Evolutionary conservation across 1,284 basidiomycete species (phyloP).

Genomic region (Rugosomyces carneus): DNA sequence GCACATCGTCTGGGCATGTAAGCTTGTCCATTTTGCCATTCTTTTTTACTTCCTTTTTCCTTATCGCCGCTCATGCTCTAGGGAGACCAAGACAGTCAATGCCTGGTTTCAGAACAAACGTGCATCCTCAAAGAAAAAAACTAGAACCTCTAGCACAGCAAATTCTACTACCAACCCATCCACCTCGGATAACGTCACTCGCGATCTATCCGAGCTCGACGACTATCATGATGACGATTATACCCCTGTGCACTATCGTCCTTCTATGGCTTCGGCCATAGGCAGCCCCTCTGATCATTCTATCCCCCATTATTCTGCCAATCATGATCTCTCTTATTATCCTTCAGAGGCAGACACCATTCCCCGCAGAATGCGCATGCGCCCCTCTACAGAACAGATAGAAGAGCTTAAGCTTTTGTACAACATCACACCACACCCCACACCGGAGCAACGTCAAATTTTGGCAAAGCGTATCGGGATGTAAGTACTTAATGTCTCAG

Average conservation of each 20-base stretch:
- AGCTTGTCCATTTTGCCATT: constrained; percentile 23
- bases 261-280: constrained; percentile 30
- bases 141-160: constrained; percentile 32
- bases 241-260: constrained; percentile 26
- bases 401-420: constrained; percentile 64
- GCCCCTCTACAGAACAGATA: constrained; percentile 57
- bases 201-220: constrained; percentile 30
- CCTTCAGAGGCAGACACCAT: constrained; percentile 39
- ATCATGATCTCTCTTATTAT: constrained; percentile 41
- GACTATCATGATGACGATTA: constrained; percentile 44
- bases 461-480: constrained; percentile 66
- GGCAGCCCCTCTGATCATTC: constrained; percentile 28
- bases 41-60: constrained; percentile 17
- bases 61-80: constrained; percentile 27
- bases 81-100: constrained; percentile 78
- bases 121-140: constrained; percentile 72
- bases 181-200: constrained; percentile 20
- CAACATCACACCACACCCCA: constrained; percentile 55
- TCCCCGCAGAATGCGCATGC: constrained; percentile 50
- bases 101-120: constrained; percentile 83
- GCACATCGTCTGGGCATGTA: constrained; percentile 70
- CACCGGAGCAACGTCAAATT: constrained; percentile 55
- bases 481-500: constrained; percentile 38
- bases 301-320: constrained; percentile 28
- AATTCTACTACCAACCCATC: constrained; percentile 29